A percentile compares a stretch with the other conserved stretches of the same genome.
These are phyloP conservation scores for Leccinum brunneo-olivaceum DNA, from an alignment of 1,284 basidiomycete genomes.

Conservation along the genomic window DNA sequence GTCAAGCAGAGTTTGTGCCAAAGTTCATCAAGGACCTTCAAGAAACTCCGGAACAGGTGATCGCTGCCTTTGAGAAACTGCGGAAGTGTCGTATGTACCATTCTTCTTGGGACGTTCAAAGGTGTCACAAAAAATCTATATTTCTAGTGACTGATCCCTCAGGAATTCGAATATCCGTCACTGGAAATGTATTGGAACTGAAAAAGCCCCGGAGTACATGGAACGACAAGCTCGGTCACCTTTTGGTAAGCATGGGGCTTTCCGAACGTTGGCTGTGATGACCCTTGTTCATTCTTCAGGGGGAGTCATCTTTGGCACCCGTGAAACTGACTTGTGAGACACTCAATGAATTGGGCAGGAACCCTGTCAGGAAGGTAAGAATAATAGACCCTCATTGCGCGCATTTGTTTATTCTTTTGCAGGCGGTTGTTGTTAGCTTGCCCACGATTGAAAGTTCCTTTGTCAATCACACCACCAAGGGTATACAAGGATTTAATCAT, in stretches of 20 bases:
- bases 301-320: conserved; percentile 57
- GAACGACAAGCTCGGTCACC: conserved; percentile 60
- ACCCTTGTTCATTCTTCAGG: conserved; percentile 3
- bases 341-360: conserved; percentile 69
- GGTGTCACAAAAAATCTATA: conserved; percentile 2
- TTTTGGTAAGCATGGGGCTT: conserved; percentile 38
- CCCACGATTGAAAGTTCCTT: conserved; percentile 94
- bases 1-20: conserved; percentile 78
- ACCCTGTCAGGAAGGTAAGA: conserved; percentile 67
- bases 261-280: neutral
- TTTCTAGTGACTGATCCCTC: conserved; percentile 69
- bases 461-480: conserved; percentile 74
- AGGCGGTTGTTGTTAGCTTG: conserved; percentile 84
- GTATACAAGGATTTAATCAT: conserved; percentile 75
- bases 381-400: neutral
- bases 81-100: conserved; percentile 55
- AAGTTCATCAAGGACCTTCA: conserved; percentile 69
- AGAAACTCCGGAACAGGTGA: conserved; percentile 65
- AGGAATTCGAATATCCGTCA: conserved; percentile 81
- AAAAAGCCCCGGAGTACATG: conserved; percentile 69
- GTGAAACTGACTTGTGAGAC: conserved; percentile 67
- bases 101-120: neutral
- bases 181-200: conserved; percentile 76
- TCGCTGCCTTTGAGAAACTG: conserved; percentile 71
- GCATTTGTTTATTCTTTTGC: conserved; percentile 6